Conservation (phyloP, 1,284 basidiomycete species). For the Moesziomyces globuligerus region DNA sequence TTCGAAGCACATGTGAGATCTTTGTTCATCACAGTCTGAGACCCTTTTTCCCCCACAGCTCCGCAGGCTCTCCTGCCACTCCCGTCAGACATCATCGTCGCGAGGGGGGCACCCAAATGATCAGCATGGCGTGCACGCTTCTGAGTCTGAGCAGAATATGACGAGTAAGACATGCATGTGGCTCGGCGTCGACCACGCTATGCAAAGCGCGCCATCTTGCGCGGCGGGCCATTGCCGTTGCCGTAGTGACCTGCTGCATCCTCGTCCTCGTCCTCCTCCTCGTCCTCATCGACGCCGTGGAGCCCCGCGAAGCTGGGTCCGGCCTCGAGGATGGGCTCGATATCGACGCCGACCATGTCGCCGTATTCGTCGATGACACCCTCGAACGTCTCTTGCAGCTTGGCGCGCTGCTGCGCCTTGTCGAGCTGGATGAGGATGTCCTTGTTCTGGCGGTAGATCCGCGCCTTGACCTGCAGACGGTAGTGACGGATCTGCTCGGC, state of each 20-base stretch:
- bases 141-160: too few species aligned
- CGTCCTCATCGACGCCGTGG: constrained; percentile 22
- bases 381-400: constrained; percentile 92
- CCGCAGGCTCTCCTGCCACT: too few species aligned
- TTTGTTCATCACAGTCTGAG: neutral
- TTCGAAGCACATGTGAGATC: neutral
- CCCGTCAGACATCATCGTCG: too few species aligned
- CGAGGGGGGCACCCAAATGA: too few species aligned
- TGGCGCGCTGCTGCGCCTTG: constrained; percentile 83
- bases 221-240: constrained; percentile 28
- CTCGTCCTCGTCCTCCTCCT: constrained; percentile 28
- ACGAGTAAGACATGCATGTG: too few species aligned
- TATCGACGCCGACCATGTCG: constrained; percentile 74
- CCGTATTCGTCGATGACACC: constrained; percentile 86
- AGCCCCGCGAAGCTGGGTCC: constrained; percentile 6
- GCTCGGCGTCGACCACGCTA: too few species aligned
- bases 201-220: constrained; percentile 43
- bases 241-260: constrained; percentile 17
- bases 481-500: constrained; percentile 74
- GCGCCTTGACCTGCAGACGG: constrained; percentile 78
- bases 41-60: too few species aligned
- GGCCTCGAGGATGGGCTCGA: constrained; percentile 51
- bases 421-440: constrained; percentile 87
- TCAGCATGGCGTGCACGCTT: too few species aligned
- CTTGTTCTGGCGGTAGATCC: constrained; percentile 92